phyloP scores from a whole-genome alignment of 176 grass and related monocot genomes.

The Pontederia crassipes region DNA sequence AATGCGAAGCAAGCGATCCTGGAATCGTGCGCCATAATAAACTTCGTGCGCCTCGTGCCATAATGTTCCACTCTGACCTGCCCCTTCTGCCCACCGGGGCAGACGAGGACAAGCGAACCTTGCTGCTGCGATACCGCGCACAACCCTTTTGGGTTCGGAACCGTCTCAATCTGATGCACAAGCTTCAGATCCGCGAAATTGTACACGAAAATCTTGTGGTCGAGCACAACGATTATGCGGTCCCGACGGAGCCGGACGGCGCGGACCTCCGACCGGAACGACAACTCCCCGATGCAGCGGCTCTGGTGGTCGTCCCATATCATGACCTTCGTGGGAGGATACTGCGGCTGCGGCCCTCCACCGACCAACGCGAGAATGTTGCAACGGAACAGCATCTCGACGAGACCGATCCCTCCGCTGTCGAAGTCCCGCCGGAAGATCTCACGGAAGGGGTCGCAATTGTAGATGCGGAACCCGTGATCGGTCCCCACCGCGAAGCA shows the following conservation, averaged over 20 bases:
- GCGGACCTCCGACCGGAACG: conserved; percentile 16
- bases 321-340: conserved; percentile 5
- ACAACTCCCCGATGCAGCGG: conserved; percentile 12
- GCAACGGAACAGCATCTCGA: conserved; percentile 17
- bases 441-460: conserved; percentile 96
- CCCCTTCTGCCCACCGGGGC: conserved; percentile 76
- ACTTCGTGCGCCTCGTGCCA: conserved; percentile 70
- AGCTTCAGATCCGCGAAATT: conserved; percentile 92
- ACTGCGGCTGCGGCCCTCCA: background rate
- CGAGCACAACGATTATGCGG: conserved; percentile 75
- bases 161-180: conserved; percentile 89
- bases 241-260: conserved; percentile 82
- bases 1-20: conserved; percentile 78
- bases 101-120: conserved; percentile 72
- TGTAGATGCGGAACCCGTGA: conserved; percentile 96
- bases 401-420: conserved; percentile 21
- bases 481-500: conserved; percentile 86
- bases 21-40: conserved; percentile 85
- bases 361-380: conserved; percentile 20
- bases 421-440: conserved; percentile 90
- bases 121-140: conserved; percentile 92
- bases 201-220: conserved; percentile 92
- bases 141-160: conserved; percentile 68
- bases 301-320: conserved; percentile 26
- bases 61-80: conserved; percentile 95